Conservation (phyloP, 2,329 filamentous ascomycete species). For the Teratosphaeriaceae sp. region DNA sequence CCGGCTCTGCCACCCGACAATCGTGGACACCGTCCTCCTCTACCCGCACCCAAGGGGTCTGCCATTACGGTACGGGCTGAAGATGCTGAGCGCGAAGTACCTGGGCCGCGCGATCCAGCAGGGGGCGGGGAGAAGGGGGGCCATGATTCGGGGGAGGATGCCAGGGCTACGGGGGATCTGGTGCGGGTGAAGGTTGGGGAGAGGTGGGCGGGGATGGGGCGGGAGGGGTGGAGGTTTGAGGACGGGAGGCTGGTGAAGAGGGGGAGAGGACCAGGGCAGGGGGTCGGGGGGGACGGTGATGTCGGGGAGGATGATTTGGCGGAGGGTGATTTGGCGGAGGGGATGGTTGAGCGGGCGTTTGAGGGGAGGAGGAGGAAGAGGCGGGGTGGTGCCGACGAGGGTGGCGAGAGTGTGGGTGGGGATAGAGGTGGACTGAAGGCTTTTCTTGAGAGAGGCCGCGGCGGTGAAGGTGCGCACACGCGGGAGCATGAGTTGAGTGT, state of each 20-base stretch:
- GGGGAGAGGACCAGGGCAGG: conserved; percentile 26
- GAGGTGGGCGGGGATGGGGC: conserved; percentile 62
- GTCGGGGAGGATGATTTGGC: neutral
- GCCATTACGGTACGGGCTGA: conserved; percentile 72
- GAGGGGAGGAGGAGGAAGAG: conserved; percentile 3
- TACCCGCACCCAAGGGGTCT: conserved; percentile 73
- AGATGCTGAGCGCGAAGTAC: conserved; percentile 61
- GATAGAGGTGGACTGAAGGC: neutral
- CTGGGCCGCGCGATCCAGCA: conserved; percentile 75
- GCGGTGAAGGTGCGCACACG: neutral
- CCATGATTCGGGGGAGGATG: conserved; percentile 91
- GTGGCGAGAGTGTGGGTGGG: neutral
- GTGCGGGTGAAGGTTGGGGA: conserved; percentile 64
- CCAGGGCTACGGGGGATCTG: conserved; percentile 79
- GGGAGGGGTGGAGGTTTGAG: conserved; percentile 59
- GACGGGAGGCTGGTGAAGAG: conserved; percentile 45
- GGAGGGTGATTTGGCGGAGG: neutral
- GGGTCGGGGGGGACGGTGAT: neutral
- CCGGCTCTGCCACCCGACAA: conserved; percentile 74
- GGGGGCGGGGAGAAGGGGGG: conserved; percentile 55
- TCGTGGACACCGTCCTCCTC: conserved; percentile 80
- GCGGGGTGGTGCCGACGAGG: neutral
- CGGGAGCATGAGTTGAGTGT: neutral
- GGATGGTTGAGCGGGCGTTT: neutral
- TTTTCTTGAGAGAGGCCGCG: neutral